These are phyloP conservation scores for Apiotrichum sp. DNA, from an alignment of 1,284 basidiomycete species.

Conservation along the genomic window DNA sequence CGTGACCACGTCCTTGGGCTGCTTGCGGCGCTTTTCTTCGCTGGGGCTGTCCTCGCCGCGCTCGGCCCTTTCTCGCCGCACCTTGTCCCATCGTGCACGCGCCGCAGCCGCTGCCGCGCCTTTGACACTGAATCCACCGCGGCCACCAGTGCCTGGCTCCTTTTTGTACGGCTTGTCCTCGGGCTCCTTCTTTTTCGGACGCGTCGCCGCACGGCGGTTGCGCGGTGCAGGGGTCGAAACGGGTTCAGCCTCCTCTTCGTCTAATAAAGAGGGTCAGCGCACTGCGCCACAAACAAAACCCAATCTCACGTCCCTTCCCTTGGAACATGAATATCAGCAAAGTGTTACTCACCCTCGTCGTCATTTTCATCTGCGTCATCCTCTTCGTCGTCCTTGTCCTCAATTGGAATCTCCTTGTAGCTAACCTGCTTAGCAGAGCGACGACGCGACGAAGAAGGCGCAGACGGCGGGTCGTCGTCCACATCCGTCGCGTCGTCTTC, in stretches of 20 bases:
- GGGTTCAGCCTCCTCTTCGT: conserved; percentile 8
- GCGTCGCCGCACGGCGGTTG: background rate
- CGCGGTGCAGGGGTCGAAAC: conserved; percentile 5
- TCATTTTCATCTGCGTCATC: conserved; percentile 18
- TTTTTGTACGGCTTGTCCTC: conserved; percentile 23
- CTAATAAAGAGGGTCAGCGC: background rate
- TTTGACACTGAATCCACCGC: conserved; percentile 45
- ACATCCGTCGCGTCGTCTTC: conserved; percentile 13
- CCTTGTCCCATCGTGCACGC: conserved; percentile 43
- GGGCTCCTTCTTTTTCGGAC: conserved; percentile 7
- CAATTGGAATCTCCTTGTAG: conserved; percentile 22
- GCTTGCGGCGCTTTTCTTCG: conserved; percentile 1
- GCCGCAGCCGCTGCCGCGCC: conserved; percentile 43
- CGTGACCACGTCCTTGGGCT: background rate
- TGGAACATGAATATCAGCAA: background rate
- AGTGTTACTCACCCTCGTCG: conserved; percentile 2
- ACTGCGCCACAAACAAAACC: background rate
- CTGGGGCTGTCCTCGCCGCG: conserved; percentile 30
- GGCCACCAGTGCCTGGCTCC: conserved; percentile 33
- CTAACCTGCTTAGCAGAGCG: conserved; percentile 21
- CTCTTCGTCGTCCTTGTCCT: conserved; percentile 12
- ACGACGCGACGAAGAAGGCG: conserved; percentile 8
- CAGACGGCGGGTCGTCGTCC: conserved; percentile 11
- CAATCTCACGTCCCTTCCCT: background rate
- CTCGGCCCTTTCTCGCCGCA: conserved; percentile 34